These are phyloP conservation scores for Euphorbia celastroides DNA, from an alignment of 441 rosid species.

Conservation along the genomic window DNA sequence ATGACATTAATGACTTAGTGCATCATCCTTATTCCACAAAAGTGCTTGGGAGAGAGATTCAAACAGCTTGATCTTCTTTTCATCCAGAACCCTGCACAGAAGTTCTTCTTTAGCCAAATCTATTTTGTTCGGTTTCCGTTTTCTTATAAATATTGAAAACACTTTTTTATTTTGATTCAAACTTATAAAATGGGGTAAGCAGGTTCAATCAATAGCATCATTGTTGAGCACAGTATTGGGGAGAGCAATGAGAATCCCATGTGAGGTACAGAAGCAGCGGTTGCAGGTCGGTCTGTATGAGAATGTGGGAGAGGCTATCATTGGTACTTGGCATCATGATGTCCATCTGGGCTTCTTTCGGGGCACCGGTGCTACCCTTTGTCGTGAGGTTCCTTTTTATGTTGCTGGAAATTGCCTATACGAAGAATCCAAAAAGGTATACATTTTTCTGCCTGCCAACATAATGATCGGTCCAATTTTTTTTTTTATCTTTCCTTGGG, in stretches of 20 bases:
- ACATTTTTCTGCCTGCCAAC: background rate
- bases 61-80: too few relatives aligned
- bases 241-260: constrained; percentile 89
- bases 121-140: background rate
- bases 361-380: constrained; percentile 94
- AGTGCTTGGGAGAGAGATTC: too few relatives aligned
- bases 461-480: background rate
- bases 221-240: constrained; percentile 94
- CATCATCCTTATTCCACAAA: background rate
- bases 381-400: constrained; percentile 94
- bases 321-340: constrained; percentile 92
- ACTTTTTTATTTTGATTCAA: background rate
- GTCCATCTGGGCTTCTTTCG: constrained; percentile 92
- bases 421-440: constrained; percentile 92
- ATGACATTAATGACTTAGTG: background rate
- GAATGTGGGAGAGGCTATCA: constrained; percentile 86
- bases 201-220: constrained; percentile 93
- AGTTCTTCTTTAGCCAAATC: too few relatives aligned
- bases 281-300: constrained; percentile 86
- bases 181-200: constrained; percentile 23
- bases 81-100: too few relatives aligned
- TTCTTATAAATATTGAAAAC: too few relatives aligned
- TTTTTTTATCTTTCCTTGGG: too few relatives aligned
- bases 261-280: constrained; percentile 97
- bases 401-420: constrained; percentile 93